Base-by-base conservation (phyloP, 306 rosid genomes). In the Neltuma alba region DNA sequence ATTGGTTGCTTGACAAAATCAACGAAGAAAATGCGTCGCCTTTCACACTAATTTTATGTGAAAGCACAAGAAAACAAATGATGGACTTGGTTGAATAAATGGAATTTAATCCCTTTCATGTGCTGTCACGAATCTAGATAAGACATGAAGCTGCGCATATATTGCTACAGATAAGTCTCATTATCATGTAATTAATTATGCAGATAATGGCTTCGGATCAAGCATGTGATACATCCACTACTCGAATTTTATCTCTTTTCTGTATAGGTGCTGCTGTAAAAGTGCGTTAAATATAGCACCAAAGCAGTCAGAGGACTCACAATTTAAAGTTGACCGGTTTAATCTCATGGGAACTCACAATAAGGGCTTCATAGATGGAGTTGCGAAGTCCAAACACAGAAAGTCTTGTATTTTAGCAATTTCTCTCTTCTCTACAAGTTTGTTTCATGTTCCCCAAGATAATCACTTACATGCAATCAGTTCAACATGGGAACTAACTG, bases 1-100 rank as follows among this genome's bases (percentile, higher is more conserved):
- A 82, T 81, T 70, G 25, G 33, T 72, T 34, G 58, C 77, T 82
- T 76, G 84, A 86, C 80, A 82, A 83, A 82, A 80, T 72, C 64
- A 79, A 50, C 55, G 11, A 75, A 42, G 0, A 76, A 76, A 60
- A 64, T 70, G 72, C 54, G 64, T 16, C 14, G 30, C 50, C 67
- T 18, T 54, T 81, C 69, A 44, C 81, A 58, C 28, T 60, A 34
- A 73, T 67, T 74, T 81, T 81, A 33, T 16, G 21, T 7, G 2
- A 67, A 34, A 68, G 61, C 37, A 16, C 70, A 74, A 50, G 61
- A 30, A 79, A 27, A 75, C 63, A 75, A 78, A 81, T 72, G 52
- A 77, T 81, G 54, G 45, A 44, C 55, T 62, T 74, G 70, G 70
- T 74, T 78, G 73, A 75, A 75, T 52, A 62, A 81, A 75, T 60